phyloP scores from a whole-genome alignment of 2,329 filamentous ascomycete genomes.

The Botrytis porri region DNA sequence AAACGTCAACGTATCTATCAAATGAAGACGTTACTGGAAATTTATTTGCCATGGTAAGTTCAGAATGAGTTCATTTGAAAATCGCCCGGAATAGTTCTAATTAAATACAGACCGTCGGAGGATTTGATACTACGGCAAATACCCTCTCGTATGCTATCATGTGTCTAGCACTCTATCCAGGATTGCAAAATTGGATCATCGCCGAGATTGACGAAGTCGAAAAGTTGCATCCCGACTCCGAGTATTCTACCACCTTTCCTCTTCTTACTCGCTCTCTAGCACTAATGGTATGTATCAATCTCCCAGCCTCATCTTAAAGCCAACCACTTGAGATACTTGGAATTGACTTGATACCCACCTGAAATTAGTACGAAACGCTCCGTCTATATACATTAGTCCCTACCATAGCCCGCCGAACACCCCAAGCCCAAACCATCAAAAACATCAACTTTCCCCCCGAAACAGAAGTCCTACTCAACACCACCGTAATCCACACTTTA shows the following conservation, averaged over 20 bases:
- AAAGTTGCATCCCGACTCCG: not conserved
- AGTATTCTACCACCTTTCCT: constrained; percentile 21
- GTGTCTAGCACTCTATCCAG: constrained; percentile 45
- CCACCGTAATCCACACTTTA: constrained; percentile 48
- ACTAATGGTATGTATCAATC: constrained; percentile 38
- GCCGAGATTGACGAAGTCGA: constrained; percentile 43
- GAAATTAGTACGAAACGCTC: constrained; percentile 4
- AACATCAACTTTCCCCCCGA: constrained; percentile 26
- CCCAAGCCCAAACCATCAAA: constrained; percentile 1
- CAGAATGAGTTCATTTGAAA: not conserved
- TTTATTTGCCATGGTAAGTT: constrained; percentile 33
- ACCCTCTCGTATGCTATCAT: constrained; percentile 49
- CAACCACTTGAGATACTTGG: not conserved
- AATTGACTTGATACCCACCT: not conserved
- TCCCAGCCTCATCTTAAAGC: not conserved
- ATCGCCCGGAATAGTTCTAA: not conserved
- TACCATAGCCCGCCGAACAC: not conserved
- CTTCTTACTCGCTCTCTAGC: constrained; percentile 22
- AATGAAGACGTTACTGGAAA: constrained; percentile 24
- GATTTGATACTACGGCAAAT: constrained; percentile 50
- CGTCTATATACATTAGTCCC: constrained; percentile 9
- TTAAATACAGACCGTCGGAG: constrained; percentile 40
- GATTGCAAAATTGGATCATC: constrained; percentile 51
- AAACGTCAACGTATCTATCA: constrained; percentile 9
- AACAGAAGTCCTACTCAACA: constrained; percentile 45